These are phyloP conservation scores for Sporisorium scitamineum DNA, from an alignment of 1,284 basidiomycete genomes.

Conservation along the genomic window DNA sequence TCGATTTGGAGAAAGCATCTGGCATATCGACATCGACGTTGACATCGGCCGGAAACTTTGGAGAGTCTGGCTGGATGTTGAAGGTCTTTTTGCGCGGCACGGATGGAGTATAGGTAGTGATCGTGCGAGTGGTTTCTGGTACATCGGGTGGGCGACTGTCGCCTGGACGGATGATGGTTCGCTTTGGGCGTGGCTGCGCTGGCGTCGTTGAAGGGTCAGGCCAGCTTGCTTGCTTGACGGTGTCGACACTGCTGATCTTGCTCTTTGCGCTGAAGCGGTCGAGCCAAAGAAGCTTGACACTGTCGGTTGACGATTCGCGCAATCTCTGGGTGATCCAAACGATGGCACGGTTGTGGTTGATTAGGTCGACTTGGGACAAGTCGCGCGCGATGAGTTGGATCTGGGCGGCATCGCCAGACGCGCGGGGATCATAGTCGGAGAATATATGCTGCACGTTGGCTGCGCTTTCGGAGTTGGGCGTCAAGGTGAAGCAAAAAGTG, in stretches of 20 bases:
- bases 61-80: conserved; percentile 32
- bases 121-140: not conserved
- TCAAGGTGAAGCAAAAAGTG: conserved; percentile 15
- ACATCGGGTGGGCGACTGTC: conserved; percentile 3
- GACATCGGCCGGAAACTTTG: conserved; percentile 4
- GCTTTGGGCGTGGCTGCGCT: conserved; percentile 1
- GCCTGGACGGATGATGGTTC: conserved; percentile 29
- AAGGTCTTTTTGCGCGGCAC: conserved; percentile 21
- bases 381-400: conserved; percentile 26
- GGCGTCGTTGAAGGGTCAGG: not conserved
- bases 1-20: not conserved
- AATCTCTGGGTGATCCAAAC: not conserved
- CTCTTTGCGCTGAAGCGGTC: conserved; percentile 7
- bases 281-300: conserved; percentile 4
- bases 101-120: not conserved
- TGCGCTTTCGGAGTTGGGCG: conserved; percentile 9
- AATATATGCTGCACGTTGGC: conserved; percentile 16
- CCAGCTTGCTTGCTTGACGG: conserved; percentile 3
- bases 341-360: conserved; percentile 5
- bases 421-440: conserved; percentile 25
- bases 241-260: conserved; percentile 3
- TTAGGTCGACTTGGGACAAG: not conserved
- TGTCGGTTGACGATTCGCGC: not conserved
- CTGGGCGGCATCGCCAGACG: conserved; percentile 20
- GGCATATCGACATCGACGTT: conserved; percentile 13